Evolutionary conservation across 1,139 yeast genomes (phyloP).

Genomic region (Nakaseomyces uthaithaninus): DNA sequence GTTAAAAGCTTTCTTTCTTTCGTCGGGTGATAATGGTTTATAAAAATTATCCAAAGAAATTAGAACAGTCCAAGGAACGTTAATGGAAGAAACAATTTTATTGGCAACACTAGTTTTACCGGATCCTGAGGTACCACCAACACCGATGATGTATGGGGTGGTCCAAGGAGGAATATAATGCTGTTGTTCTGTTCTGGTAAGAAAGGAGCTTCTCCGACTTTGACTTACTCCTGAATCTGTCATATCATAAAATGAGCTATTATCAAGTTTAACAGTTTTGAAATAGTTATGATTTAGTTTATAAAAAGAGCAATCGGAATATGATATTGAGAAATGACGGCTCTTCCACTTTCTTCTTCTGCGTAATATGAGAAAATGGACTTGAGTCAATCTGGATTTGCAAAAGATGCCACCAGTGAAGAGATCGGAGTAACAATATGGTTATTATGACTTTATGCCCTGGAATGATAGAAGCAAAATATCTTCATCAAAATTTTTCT

Average conservation of each 20-base stretch:
- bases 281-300: slow-evolving; percentile 4
- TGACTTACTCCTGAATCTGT: background rate
- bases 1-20: slow-evolving; percentile 55
- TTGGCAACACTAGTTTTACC: slow-evolving; percentile 94
- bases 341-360: too few species aligned
- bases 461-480: too few species aligned
- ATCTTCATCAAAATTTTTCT: too few species aligned
- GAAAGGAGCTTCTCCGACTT: slow-evolving; percentile 3
- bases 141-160: slow-evolving; percentile 87
- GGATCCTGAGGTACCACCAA: slow-evolving; percentile 91
- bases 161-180: slow-evolving; percentile 87
- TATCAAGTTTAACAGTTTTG: background rate
- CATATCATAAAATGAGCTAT: background rate
- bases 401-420: too few species aligned
- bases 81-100: slow-evolving; percentile 64
- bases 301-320: too few species aligned
- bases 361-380: too few species aligned
- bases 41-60: slow-evolving; percentile 88
- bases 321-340: too few species aligned
- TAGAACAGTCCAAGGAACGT: slow-evolving; percentile 95
- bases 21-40: slow-evolving; percentile 56
- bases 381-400: too few species aligned
- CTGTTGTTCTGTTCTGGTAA: slow-evolving; percentile 8
- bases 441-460: too few species aligned
- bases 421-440: too few species aligned